Evolutionary conservation across 306 rosid species (phyloP).

Genomic region (Hylodesmum podocarpum): DNA sequence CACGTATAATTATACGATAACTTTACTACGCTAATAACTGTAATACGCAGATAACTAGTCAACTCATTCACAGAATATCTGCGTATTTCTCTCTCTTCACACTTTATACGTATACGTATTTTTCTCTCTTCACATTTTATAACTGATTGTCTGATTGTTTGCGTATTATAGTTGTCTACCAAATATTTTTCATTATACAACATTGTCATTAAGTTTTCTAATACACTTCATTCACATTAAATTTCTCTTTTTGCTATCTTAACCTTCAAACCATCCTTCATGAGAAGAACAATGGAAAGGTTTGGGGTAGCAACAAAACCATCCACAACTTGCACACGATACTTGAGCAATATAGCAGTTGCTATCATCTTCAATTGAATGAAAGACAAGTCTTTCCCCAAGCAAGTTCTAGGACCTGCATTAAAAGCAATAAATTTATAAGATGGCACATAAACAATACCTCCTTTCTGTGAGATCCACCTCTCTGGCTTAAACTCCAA

Average conservation of each 20-base stretch:
- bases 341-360: slow-evolving; percentile 31
- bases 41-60: too few relatives aligned
- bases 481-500: slow-evolving; percentile 67
- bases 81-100: too few relatives aligned
- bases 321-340: slow-evolving; percentile 28
- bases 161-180: too few relatives aligned
- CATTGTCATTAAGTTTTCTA: neutral
- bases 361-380: slow-evolving; percentile 49
- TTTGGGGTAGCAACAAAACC: slow-evolving; percentile 16
- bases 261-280: slow-evolving; percentile 53
- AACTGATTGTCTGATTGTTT: too few relatives aligned
- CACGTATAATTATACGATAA: too few relatives aligned
- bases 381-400: slow-evolving; percentile 49
- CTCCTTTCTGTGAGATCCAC: slow-evolving; percentile 47
- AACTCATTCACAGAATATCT: too few relatives aligned
- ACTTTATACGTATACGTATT: too few relatives aligned
- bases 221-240: neutral
- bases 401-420: slow-evolving; percentile 57
- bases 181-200: too few relatives aligned
- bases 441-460: slow-evolving; percentile 38
- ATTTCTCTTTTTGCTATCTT: slow-evolving; percentile 13
- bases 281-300: slow-evolving; percentile 40
- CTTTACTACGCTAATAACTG: too few relatives aligned
- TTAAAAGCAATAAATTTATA: slow-evolving; percentile 51
- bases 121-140: too few relatives aligned